Base-by-base conservation (phyloP, 495 filamentous ascomycete species). In the Penicillium silybi region DNA sequence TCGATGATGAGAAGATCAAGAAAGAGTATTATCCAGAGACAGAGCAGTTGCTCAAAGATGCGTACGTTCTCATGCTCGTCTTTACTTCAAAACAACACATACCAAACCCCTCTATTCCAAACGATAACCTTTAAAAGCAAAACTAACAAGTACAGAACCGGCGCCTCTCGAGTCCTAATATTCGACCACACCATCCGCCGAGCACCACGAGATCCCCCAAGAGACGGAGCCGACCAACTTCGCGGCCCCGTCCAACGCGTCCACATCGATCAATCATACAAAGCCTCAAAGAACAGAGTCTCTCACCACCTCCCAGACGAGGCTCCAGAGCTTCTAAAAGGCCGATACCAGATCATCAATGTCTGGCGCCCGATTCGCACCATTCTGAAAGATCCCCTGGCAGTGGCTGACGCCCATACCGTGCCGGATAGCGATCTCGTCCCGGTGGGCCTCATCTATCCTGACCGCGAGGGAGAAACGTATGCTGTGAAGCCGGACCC, bases 151-250 rank as follows among this genome's bases (percentile, higher is more conserved):
- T 13, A 52, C 32, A 82, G 77, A 25, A 82, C 77, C n/a, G 78
- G 74, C 41, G 80, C 75, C 46, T 67, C 72, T 22, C 63, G 67
- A 17, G 71, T 88, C 65, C 82, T 85, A 74, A 86, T 89, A 70
- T 89, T 88, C 64, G 84, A 88, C 72, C 84, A 88, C 66, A 89
- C 85, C 29, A 81, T 86, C 77, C 84, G 84, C n/a, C 83, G 84
- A n/a, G 48, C 48, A 15, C 38, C 67, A 5, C 32, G 53, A 2
- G 68, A 77, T 47, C 10, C 32, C 13, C 10, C 15, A 1, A 32
- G 29, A 32, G 59, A 73, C 45, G 59, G 63, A 0, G 25, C 25
- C 9, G 25, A 37, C 10, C 17, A 44, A 16, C 67, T 78, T 48
- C 81, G 86, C 40, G 81, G 83, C 4, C 85, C 86, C 1, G 84